A percentile compares a stretch with the other conserved stretches of the same genome.
phyloP scores from a whole-genome alignment of 2,329 filamentous ascomycete genomes.

The Pseudogymnoascus sp. region DNA sequence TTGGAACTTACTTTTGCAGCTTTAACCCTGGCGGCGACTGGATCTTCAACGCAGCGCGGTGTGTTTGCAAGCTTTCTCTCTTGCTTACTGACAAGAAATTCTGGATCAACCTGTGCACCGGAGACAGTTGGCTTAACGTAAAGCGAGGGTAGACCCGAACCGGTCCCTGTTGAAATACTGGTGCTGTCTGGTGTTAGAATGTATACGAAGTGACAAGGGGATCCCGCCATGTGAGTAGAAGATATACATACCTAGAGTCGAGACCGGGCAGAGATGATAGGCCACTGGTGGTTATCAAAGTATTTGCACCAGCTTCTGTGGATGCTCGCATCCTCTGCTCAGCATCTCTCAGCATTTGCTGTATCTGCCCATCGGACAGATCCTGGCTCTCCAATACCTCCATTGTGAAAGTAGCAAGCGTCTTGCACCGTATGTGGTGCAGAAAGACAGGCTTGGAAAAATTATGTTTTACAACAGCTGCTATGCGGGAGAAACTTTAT shows the following conservation, averaged over 20 bases:
- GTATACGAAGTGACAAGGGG: background rate
- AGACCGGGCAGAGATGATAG: conserved; percentile 11
- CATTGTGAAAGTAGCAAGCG: background rate
- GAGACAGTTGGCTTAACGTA: conserved; percentile 45
- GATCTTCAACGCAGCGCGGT: conserved; percentile 45
- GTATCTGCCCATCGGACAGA: conserved; percentile 55
- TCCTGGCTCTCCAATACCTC: conserved; percentile 28
- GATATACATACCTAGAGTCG: conserved; percentile 7
- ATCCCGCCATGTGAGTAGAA: background rate
- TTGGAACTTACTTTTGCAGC: conserved; percentile 40
- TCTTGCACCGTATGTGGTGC: conserved; percentile 3
- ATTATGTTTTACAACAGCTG: background rate
- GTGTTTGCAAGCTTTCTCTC: conserved; percentile 38
- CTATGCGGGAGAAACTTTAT: conserved; percentile 1
- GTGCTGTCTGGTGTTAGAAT: background rate
- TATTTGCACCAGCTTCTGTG: conserved; percentile 28
- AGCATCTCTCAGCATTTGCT: conserved; percentile 54
- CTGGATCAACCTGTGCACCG: conserved; percentile 43
- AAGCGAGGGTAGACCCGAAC: conserved; percentile 32
- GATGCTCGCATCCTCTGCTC: conserved; percentile 42
- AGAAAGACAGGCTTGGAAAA: conserved; percentile 5
- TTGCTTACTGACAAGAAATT: conserved; percentile 39
- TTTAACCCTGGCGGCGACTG: conserved; percentile 36
- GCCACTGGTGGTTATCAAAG: conserved; percentile 14
- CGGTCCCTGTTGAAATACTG: conserved; percentile 8